Conservation (phyloP, 2,329 filamentous ascomycete species). For the Colletotrichum limetticola region DNA sequence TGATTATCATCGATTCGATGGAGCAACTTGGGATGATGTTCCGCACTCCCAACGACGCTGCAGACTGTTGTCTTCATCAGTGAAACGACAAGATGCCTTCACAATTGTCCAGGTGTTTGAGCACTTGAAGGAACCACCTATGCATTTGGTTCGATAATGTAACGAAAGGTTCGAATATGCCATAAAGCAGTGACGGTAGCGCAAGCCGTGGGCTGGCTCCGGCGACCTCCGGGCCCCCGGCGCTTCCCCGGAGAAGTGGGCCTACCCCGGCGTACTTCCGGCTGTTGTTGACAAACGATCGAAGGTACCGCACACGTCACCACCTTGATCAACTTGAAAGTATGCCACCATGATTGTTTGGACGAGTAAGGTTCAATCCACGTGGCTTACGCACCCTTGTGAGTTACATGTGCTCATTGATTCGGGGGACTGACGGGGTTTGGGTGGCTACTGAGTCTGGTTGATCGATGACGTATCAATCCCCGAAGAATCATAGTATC, state of each 20-base stretch:
- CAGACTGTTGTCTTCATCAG: too few relatives aligned
- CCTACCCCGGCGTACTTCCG: too few relatives aligned
- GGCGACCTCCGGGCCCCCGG: neutral
- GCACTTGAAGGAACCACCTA: too few relatives aligned
- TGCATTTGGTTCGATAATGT: too few relatives aligned
- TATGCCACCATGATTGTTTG: neutral
- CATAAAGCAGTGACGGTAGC: too few relatives aligned
- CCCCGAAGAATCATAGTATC: neutral
- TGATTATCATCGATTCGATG: too few relatives aligned
- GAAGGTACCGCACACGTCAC: neutral
- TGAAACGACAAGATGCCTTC: too few relatives aligned
- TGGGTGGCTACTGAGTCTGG: neutral
- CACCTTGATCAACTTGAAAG: neutral
- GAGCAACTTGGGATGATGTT: too few relatives aligned
- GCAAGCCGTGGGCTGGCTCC: neutral
- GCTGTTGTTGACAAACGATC: too few relatives aligned
- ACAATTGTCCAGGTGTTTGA: too few relatives aligned
- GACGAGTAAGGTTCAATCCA: neutral
- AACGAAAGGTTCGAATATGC: too few relatives aligned
- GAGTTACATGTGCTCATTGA: neutral
- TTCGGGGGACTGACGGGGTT: neutral
- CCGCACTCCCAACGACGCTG: too few relatives aligned
- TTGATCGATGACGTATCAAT: constrained; percentile 25
- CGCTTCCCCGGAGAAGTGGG: neutral
- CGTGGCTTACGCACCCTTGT: neutral